phyloP scores from a whole-genome alignment of 2,329 filamentous ascomycete genomes.

The Sclerotinia sclerotiorum region DNA sequence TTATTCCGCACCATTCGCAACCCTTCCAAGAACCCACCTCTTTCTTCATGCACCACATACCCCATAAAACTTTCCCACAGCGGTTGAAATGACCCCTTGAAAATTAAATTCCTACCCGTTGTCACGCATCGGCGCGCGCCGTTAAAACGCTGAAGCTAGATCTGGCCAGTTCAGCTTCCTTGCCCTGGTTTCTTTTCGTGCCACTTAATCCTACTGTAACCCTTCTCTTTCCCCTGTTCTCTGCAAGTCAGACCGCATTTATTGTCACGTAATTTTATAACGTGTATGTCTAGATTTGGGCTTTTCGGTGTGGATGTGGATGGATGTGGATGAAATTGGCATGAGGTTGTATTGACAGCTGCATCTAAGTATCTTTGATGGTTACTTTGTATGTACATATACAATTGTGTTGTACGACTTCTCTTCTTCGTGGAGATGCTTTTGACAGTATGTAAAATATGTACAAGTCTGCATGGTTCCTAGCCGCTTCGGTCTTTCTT shows the following conservation, averaged over 20 bases:
- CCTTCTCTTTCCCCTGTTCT: not conserved
- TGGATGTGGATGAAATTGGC: not conserved
- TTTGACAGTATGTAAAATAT: not conserved
- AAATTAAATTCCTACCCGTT: not conserved
- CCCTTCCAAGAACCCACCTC: not conserved
- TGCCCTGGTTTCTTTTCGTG: not conserved
- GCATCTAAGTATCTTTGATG: not conserved
- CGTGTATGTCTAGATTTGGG: not conserved
- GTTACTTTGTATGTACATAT: not conserved
- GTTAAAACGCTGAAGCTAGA: conserved; percentile 5
- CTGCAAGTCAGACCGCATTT: not conserved
- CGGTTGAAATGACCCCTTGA: not conserved
- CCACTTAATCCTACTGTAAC: not conserved
- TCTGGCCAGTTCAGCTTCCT: not conserved
- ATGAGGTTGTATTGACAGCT: not conserved
- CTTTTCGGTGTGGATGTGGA: not conserved
- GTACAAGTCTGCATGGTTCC: not conserved
- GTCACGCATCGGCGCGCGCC: not conserved
- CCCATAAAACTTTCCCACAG: not conserved
- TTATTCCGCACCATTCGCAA: not conserved
- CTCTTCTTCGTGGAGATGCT: not conserved
- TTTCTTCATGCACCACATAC: not conserved
- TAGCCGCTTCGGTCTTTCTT: not conserved
- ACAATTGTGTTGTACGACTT: not conserved
- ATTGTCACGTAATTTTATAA: not conserved